phyloP scores from a whole-genome alignment of 2,329 filamentous ascomycete genomes.

The Hypoxylon sp. region DNA sequence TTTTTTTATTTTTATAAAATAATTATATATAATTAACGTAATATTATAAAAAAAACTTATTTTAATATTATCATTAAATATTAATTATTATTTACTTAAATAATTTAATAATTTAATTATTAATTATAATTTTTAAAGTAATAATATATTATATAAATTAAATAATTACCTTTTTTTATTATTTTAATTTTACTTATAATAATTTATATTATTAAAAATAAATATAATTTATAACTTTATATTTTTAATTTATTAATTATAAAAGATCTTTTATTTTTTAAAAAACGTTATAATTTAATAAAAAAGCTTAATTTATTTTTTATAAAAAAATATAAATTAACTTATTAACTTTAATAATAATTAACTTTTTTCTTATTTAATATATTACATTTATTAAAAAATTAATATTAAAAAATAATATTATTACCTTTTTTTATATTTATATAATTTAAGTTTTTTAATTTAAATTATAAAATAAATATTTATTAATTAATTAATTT shows the following conservation, averaged over 20 bases:
- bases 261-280: background rate
- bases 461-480: too few relatives aligned
- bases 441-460: background rate
- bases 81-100: background rate
- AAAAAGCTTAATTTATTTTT: background rate
- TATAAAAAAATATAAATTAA: background rate
- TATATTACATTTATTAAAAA: background rate
- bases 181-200: background rate
- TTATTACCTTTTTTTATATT: background rate
- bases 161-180: background rate
- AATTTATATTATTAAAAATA: conserved; percentile 1
- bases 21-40: too few relatives aligned
- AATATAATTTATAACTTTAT: background rate
- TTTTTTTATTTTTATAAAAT: too few relatives aligned
- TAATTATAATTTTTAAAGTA: background rate
- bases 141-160: background rate
- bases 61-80: too few relatives aligned
- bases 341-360: background rate
- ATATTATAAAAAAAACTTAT: too few relatives aligned
- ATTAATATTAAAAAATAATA: background rate
- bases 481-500: too few relatives aligned
- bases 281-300: background rate
- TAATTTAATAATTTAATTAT: conserved; percentile 1
- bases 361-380: background rate
- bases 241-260: background rate